phyloP scores from a whole-genome alignment of 2,329 filamentous ascomycete genomes.

The Penicillium sp. region DNA sequence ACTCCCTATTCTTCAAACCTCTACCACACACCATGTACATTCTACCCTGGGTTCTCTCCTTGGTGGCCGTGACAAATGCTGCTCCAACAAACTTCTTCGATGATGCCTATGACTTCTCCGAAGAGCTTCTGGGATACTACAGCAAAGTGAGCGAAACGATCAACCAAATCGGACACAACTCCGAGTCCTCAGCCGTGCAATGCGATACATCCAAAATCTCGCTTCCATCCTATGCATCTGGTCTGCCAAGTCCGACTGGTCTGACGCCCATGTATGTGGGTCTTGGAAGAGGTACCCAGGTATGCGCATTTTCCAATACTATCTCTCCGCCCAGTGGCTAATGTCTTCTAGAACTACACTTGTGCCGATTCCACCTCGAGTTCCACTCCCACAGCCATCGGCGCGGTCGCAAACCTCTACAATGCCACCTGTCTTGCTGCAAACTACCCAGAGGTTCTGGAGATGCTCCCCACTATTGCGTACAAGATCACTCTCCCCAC shows the following conservation, averaged over 20 bases:
- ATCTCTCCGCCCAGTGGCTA: constrained; percentile 2
- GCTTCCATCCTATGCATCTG: constrained; percentile 53
- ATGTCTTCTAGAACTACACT: constrained; percentile 77
- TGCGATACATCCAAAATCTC: constrained; percentile 37
- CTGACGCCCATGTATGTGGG: constrained; percentile 73
- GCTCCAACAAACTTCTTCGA: constrained; percentile 36
- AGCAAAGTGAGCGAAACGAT: constrained; percentile 43
- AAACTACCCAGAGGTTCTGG: constrained; percentile 66
- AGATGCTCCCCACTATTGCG: constrained; percentile 65
- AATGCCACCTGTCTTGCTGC: constrained; percentile 80
- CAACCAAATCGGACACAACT: constrained; percentile 22
- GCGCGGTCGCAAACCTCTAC: constrained; percentile 82
- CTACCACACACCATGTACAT: constrained; percentile 16
- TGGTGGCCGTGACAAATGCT: constrained; percentile 35
- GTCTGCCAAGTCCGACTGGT: constrained; percentile 63
- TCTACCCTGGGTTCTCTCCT: constrained; percentile 28
- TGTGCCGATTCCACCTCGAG: constrained; percentile 65
- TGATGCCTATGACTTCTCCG: constrained; percentile 40
- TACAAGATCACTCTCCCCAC: constrained; percentile 64
- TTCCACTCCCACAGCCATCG: constrained; percentile 63
- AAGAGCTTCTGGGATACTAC: constrained; percentile 42
- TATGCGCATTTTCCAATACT: constrained; percentile 25
- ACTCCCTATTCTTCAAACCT: not conserved
- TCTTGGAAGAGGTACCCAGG: constrained; percentile 75
- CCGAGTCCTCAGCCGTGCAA: constrained; percentile 16